These are phyloP conservation scores for Pharnaceum exiguum DNA, from an alignment of 148 eudicot species.

Conservation along the genomic window DNA sequence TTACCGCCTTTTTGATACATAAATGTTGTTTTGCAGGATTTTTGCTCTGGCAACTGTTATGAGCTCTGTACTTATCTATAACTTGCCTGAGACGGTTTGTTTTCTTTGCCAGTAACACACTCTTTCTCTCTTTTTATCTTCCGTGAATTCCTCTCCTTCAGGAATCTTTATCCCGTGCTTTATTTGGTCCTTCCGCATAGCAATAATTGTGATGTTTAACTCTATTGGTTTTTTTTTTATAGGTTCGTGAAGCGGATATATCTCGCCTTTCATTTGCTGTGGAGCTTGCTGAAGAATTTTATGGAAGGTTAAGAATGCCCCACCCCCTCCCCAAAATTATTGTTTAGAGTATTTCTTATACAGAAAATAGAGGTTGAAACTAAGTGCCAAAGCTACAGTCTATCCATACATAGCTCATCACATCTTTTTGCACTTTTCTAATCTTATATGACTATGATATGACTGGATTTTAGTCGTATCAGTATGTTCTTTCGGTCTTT, in stretches of 20 bases:
- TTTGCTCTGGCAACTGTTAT: slow-evolving; percentile 90
- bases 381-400: too few species aligned
- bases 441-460: too few species aligned
- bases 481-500: neutral
- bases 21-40: slow-evolving; percentile 51
- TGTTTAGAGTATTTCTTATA: too few species aligned
- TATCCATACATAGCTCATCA: too few species aligned
- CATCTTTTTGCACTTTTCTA: too few species aligned
- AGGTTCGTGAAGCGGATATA: slow-evolving; percentile 98
- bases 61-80: slow-evolving; percentile 92
- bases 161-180: neutral
- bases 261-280: slow-evolving; percentile 94
- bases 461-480: too few species aligned
- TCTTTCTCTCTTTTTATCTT: slow-evolving; percentile 8
- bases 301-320: slow-evolving; percentile 65
- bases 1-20: slow-evolving; percentile 14
- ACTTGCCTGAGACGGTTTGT: slow-evolving; percentile 97
- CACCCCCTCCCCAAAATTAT: too few species aligned
- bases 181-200: neutral
- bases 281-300: slow-evolving; percentile 99
- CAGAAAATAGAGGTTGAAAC: too few species aligned
- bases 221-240: slow-evolving; percentile 7
- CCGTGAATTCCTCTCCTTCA: too few species aligned
- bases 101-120: slow-evolving; percentile 32
- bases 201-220: neutral